Percentiles rank a stretch among this genome's conserved stretches.
Evolutionary conservation across 495 filamentous ascomycete genomes (phyloP).

Genomic region (Alectoria sarmentosa): DNA sequence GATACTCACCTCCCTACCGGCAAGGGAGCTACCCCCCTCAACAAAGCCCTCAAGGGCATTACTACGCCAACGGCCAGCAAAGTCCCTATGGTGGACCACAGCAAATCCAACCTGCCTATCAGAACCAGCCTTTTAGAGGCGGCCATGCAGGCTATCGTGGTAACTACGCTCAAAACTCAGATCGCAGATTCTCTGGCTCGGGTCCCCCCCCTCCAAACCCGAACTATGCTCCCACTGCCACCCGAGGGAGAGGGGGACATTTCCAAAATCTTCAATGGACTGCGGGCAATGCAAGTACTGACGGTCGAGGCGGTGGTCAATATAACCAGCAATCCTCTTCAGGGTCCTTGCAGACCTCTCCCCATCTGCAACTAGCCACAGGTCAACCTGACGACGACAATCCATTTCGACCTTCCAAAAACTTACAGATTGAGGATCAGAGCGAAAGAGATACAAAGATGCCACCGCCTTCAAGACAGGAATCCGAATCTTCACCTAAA

Average conservation of each 20-base stretch:
- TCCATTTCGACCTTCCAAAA: conserved; percentile 55
- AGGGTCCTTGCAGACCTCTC: conserved; percentile 30
- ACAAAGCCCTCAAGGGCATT: conserved; percentile 42
- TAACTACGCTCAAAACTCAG: conserved; percentile 43
- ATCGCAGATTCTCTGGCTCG: conserved; percentile 46
- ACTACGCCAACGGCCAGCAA: conserved; percentile 50
- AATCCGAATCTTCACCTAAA: conserved; percentile 44
- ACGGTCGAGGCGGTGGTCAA: conserved; percentile 37
- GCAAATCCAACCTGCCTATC: conserved; percentile 43
- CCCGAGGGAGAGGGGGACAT: conserved; percentile 38
- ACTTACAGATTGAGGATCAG: conserved; percentile 57
- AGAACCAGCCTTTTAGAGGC: conserved; percentile 44
- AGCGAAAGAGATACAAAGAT: conserved; percentile 42
- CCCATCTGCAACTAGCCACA: conserved; percentile 24
- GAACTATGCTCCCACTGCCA: conserved; percentile 35
- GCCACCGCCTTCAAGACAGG: conserved; percentile 42
- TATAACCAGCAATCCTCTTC: conserved; percentile 28
- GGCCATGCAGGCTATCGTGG: conserved; percentile 49
- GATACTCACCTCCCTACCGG: conserved; percentile 46
- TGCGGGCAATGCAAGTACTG: conserved; percentile 33
- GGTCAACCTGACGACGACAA: conserved; percentile 44
- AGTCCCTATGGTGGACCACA: conserved; percentile 45
- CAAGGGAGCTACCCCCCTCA: conserved; percentile 43
- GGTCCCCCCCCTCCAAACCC: conserved; percentile 32
- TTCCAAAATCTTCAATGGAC: conserved; percentile 60